Conservation (phyloP, 78 protist genomes). For the Reticulomyxa filosa region DNA sequence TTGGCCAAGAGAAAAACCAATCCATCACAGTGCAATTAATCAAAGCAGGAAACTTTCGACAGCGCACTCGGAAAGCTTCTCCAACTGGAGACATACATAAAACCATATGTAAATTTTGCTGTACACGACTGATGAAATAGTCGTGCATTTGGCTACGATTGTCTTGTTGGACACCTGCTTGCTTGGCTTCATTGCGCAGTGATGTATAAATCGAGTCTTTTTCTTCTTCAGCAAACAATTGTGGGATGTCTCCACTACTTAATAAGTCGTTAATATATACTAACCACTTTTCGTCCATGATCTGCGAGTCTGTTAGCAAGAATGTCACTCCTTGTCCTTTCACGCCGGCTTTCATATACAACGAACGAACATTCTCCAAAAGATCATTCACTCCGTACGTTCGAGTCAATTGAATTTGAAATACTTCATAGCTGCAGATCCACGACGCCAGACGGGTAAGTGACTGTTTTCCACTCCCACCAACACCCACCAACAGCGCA, state of each 20-base stretch:
- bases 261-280: conserved; percentile 38
- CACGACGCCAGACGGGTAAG: conserved; percentile 36
- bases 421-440: conserved; percentile 22
- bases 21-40: conserved; percentile 14
- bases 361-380: neutral
- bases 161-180: conserved; percentile 32
- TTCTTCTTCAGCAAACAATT: conserved; percentile 35
- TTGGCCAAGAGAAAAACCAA: conserved; percentile 31
- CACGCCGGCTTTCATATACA: conserved; percentile 21
- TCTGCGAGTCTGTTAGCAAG: conserved; percentile 29
- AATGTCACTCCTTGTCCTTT: conserved; percentile 12
- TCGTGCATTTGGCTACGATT: conserved; percentile 13
- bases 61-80: conserved; percentile 14
- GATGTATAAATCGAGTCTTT: conserved; percentile 6
- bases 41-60: conserved; percentile 28
- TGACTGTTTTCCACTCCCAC: conserved; percentile 47
- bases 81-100: conserved; percentile 28
- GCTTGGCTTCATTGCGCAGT: conserved; percentile 27
- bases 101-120: conserved; percentile 15
- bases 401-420: conserved; percentile 27
- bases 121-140: conserved; percentile 19
- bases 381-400: conserved; percentile 18
- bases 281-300: conserved; percentile 19
- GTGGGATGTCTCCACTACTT: conserved; percentile 31
- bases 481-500: conserved; percentile 55